These are phyloP conservation scores for Fagopyrum homotropicum DNA, from an alignment of 148 eudicot genomes.

Conservation along the genomic window DNA sequence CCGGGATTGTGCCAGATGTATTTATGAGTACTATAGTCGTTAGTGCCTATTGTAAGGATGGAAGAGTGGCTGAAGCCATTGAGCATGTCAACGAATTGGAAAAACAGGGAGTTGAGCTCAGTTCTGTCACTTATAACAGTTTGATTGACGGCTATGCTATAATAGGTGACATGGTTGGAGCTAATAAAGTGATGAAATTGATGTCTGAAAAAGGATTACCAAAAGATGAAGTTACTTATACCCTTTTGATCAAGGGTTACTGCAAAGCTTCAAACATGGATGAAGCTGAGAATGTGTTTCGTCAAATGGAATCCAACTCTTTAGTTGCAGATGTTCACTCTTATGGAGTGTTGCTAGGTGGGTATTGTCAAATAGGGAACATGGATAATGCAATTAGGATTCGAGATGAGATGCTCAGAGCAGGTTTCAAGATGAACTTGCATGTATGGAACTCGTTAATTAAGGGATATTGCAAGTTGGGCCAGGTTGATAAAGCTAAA, in stretches of 20 bases:
- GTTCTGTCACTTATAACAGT: conserved; percentile 28
- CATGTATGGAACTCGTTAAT: conserved; percentile 61
- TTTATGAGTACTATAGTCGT: conserved; percentile 62
- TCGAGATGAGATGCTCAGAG: conserved; percentile 48
- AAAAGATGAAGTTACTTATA: conserved; percentile 43
- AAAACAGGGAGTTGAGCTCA: conserved; percentile 27
- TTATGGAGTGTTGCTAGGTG: conserved; percentile 62
- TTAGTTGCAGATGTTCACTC: conserved; percentile 40
- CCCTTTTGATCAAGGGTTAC: conserved; percentile 65
- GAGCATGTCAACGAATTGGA: conserved; percentile 23
- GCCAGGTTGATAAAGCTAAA: conserved; percentile 47
- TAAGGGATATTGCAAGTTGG: conserved; percentile 77
- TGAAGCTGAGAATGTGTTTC: conserved; percentile 58
- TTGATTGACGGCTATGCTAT: conserved; percentile 38
- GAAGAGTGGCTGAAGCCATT: conserved; percentile 23
- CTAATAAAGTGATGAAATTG: conserved; percentile 40
- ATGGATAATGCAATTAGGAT: conserved; percentile 59
- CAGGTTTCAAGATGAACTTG: conserved; percentile 52
- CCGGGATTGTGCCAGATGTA: conserved; percentile 60
- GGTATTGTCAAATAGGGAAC: conserved; percentile 50
- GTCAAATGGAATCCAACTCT: conserved; percentile 36
- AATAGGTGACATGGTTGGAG: conserved; percentile 26
- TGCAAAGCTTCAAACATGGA: conserved; percentile 44
- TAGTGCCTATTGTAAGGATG: conserved; percentile 61
- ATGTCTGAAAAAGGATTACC: conserved; percentile 44